A percentile compares a stretch with the other conserved stretches of the same genome.
Evolutionary conservation across 2,329 filamentous ascomycete species (phyloP).

Genomic region (Nemania diffusa): DNA sequence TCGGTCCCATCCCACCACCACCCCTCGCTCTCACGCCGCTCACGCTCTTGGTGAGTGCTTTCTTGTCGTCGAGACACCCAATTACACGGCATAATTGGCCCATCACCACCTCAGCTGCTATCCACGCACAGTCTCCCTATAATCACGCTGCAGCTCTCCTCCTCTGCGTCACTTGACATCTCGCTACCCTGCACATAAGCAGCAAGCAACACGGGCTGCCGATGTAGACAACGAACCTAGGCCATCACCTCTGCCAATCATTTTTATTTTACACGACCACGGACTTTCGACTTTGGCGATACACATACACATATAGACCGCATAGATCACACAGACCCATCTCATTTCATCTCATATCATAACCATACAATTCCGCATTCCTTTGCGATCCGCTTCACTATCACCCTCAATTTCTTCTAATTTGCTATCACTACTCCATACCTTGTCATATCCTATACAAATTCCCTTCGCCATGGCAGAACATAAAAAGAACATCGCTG

Average conservation of each 20-base stretch:
- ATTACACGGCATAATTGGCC: constrained; percentile 28
- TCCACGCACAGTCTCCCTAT: constrained; percentile 15
- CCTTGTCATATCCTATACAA: neutral
- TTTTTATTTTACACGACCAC: neutral
- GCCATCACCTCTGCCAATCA: neutral
- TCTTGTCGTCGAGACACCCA: constrained; percentile 13
- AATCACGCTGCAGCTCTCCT: constrained; percentile 19
- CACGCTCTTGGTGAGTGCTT: constrained; percentile 8
- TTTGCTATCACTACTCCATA: neutral
- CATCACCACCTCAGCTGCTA: constrained; percentile 6
- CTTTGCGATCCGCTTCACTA: neutral
- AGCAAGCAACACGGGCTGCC: constrained; percentile 9
- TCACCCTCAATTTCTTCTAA: neutral
- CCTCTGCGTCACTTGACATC: constrained; percentile 22
- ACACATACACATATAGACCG: constrained; percentile 7
- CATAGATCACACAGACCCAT: constrained; percentile 5
- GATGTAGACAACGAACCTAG: neutral
- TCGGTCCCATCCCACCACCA: constrained; percentile 32
- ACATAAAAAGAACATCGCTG: constrained; percentile 76
- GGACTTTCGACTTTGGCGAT: neutral
- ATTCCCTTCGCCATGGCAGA: constrained; percentile 53
- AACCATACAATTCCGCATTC: too few species aligned
- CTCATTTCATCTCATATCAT: too few species aligned
- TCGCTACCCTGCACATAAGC: constrained; percentile 15
- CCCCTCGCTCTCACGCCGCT: constrained; percentile 4